A percentile compares a stretch with the other conserved stretches of the same genome.
phyloP scores from a whole-genome alignment of 805 yeast species.

The Sugiyamaella smithiae region DNA sequence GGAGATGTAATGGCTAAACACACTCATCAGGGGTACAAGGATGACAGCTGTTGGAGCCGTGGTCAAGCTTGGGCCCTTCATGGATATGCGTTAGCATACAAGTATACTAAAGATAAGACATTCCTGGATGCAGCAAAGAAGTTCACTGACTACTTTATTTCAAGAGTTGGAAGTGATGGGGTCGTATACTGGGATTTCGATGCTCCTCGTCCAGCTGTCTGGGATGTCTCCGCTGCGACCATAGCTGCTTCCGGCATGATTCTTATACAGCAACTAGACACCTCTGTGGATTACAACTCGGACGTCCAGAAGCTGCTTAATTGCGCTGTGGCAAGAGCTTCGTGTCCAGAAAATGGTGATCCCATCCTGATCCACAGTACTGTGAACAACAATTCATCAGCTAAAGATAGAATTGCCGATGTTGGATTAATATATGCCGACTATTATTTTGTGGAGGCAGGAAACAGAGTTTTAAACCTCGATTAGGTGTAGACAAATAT shows the following conservation, averaged over 20 bases:
- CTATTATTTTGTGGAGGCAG: conserved; percentile 30
- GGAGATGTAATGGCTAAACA: conserved; percentile 27
- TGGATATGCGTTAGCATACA: conserved; percentile 30
- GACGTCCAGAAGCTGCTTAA: conserved; percentile 22
- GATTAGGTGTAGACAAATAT: conserved; percentile 15
- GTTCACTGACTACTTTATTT: conserved; percentile 25
- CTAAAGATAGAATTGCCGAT: conserved; percentile 22
- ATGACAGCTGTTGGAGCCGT: conserved; percentile 31
- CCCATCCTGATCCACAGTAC: conserved; percentile 30
- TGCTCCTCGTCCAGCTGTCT: conserved; percentile 29
- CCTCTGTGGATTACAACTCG: conserved; percentile 19
- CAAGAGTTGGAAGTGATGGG: conserved; percentile 24
- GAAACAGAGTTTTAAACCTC: conserved; percentile 29
- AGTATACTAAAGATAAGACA: conserved; percentile 26
- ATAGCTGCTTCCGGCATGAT: conserved; percentile 31
- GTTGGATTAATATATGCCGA: conserved; percentile 34
- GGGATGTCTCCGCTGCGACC: conserved; percentile 33
- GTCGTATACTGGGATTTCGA: conserved; percentile 34
- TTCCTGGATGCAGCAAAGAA: conserved; percentile 29
- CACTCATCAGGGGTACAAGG: conserved; percentile 32
- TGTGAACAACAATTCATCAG: conserved; percentile 28
- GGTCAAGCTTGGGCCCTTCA: conserved; percentile 35
- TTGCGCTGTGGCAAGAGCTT: conserved; percentile 20
- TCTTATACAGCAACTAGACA: conserved; percentile 22
- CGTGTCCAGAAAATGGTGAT: conserved; percentile 26